These are phyloP conservation scores for Galerina marginata DNA, from an alignment of 768 basidiomycete species.

Conservation along the genomic window DNA sequence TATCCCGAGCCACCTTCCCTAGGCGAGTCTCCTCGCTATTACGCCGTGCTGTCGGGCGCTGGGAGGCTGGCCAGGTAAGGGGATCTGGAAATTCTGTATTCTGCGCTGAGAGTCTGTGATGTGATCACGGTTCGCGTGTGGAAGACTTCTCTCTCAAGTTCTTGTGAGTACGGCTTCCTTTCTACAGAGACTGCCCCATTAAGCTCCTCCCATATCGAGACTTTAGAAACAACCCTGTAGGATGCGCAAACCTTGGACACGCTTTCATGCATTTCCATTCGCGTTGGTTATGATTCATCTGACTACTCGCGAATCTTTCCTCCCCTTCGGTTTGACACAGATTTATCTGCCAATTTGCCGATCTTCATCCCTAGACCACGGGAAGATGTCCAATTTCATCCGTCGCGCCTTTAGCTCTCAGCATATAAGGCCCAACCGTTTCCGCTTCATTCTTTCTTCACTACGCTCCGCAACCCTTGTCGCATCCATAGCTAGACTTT, in stretches of 20 bases:
- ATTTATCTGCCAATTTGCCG: slow-evolving; percentile 38
- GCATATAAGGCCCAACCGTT: slow-evolving; percentile 43
- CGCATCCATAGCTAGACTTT: slow-evolving; percentile 11
- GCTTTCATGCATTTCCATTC: slow-evolving; percentile 31
- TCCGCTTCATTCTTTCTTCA: slow-evolving; percentile 32
- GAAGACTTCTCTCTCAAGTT: slow-evolving; percentile 13
- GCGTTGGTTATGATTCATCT: slow-evolving; percentile 36
- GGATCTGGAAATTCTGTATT: slow-evolving; percentile 39
- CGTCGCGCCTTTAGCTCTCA: slow-evolving; percentile 32
- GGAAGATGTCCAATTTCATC: slow-evolving; percentile 41
- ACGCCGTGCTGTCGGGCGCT: slow-evolving; percentile 31
- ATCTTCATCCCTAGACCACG: slow-evolving; percentile 48
- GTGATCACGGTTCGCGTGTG: slow-evolving; percentile 30
- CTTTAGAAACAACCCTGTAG: slow-evolving; percentile 29
- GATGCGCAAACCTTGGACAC: slow-evolving; percentile 30
- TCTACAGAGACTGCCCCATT: slow-evolving; percentile 29
- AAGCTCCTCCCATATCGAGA: slow-evolving; percentile 32
- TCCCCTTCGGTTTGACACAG: slow-evolving; percentile 33
- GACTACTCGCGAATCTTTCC: slow-evolving; percentile 38
- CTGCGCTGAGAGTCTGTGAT: slow-evolving; percentile 25
- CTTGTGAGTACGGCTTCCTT: slow-evolving; percentile 30
- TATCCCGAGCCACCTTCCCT: slow-evolving; percentile 11
- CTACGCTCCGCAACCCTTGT: slow-evolving; percentile 22
- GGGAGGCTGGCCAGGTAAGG: slow-evolving; percentile 16
- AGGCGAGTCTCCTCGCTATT: slow-evolving; percentile 26